Evolutionary conservation across 2,329 filamentous ascomycete species (phyloP).

Genomic region (Teratosphaeria gauchensis): DNA sequence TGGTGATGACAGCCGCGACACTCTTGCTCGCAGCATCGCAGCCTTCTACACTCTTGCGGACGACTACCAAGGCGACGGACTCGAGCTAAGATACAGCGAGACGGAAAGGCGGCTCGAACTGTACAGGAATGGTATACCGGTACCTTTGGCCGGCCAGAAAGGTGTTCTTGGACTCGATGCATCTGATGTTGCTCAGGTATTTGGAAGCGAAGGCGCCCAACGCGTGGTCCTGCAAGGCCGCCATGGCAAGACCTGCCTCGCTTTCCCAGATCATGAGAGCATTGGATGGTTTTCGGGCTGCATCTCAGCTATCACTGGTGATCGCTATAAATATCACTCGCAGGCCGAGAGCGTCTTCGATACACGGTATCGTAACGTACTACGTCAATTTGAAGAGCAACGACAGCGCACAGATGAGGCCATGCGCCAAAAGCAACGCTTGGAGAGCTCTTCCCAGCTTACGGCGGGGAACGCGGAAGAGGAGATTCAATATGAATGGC

Average conservation of each 20-base stretch:
- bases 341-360: no score
- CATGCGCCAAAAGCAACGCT: neutral
- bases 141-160: neutral
- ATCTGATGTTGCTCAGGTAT: neutral
- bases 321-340: no score
- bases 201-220: neutral
- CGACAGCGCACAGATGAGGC: neutral
- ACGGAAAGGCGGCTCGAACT: neutral
- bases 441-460: neutral
- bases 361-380: neutral
- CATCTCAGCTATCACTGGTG: no score
- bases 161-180: neutral
- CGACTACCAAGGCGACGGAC: neutral
- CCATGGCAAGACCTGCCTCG: slow-evolving; percentile 7
- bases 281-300: slow-evolving; percentile 1
- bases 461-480: neutral
- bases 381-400: neutral
- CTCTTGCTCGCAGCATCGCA: no score
- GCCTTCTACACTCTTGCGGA: slow-evolving; percentile 3
- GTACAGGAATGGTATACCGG: neutral
- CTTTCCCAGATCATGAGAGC: slow-evolving; percentile 1
- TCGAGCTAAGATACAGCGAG: neutral
- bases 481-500: neutral
- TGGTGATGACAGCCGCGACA: no score
- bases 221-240: neutral